Percentiles rank a stretch among this genome's conserved stretches.
phyloP scores from a whole-genome alignment of 768 basidiomycete genomes.

The Auricularia sp. region DNA sequence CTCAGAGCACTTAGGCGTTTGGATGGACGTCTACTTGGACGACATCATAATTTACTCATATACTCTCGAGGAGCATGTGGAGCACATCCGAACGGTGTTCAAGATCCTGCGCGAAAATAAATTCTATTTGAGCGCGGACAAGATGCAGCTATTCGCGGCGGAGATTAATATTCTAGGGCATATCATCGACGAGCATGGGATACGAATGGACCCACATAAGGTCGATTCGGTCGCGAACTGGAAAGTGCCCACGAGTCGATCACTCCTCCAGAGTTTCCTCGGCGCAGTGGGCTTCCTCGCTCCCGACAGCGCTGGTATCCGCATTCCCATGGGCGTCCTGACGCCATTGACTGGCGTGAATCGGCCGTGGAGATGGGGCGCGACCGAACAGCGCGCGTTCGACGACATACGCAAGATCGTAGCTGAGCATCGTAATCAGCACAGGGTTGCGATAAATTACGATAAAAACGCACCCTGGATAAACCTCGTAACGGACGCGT shows the following conservation, averaged over 20 bases:
- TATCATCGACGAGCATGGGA: slow-evolving; percentile 17
- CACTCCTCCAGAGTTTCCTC: slow-evolving; percentile 24
- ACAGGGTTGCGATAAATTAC: slow-evolving; percentile 10
- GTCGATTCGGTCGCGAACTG: slow-evolving; percentile 18
- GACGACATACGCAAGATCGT: slow-evolving; percentile 20
- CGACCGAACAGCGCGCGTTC: slow-evolving; percentile 23
- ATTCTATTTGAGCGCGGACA: slow-evolving; percentile 4
- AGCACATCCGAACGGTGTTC: slow-evolving; percentile 5
- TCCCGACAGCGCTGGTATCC: slow-evolving; percentile 20
- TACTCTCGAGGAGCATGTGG: slow-evolving; percentile 5
- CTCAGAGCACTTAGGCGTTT: slow-evolving; percentile 5
- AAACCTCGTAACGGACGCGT: slow-evolving; percentile 24
- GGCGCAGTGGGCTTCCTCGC: slow-evolving; percentile 29
- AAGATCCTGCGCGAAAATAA: slow-evolving; percentile 1
- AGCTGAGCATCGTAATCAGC: slow-evolving; percentile 12
- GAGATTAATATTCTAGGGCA: slow-evolving; percentile 12
- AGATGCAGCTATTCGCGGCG: slow-evolving; percentile 4
- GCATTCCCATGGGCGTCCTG: slow-evolving; percentile 30
- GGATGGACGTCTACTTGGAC: slow-evolving; percentile 13
- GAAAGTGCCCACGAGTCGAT: slow-evolving; percentile 18
- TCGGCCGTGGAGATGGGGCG: slow-evolving; percentile 16
- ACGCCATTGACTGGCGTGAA: slow-evolving; percentile 10
- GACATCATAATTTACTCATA: slow-evolving; percentile 10
- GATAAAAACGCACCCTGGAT: slow-evolving; percentile 11
- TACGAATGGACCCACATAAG: slow-evolving; percentile 20